Evolutionary conservation across 768 basidiomycete species (phyloP), one percentile per base, ranked within the genome.

Genomic region (Leccinum uliginosum): DNA sequence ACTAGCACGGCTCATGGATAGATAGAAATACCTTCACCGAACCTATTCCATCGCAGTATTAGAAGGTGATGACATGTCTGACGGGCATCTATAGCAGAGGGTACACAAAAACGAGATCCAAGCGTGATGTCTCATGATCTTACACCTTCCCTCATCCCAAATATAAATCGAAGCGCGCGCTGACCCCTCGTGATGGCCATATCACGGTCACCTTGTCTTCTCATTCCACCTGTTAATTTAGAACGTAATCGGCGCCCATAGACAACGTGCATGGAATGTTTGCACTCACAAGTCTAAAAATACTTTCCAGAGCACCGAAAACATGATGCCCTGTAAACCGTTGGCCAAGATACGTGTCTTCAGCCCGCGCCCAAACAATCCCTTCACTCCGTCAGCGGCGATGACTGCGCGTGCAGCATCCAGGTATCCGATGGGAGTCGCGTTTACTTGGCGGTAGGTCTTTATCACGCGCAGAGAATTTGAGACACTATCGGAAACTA

Each of bases 381-480:
- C 94, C 21, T 68, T 66, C n/a, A 86, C 54, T 11, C 94, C 95
- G 62, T 97, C 94, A 0, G 75, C 72, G 1, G 80, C 80, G 35
- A 97, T 75, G 48, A 98, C 89, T 6, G 82, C 84, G 49, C 80
- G 80, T 0, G 91, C 93, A 1, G 93, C 91, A 51, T 86, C 83
- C 4, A 78, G 55, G 68, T 98, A 98, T 1, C 86, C 83, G 15
- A 98, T 87, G 29, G 83, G 81, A 5, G 83, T 83, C 58, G 88
- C 86, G 67, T 93, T 84, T 30, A 95, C 93, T 70, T 98, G 96
- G 15, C 95, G 78, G 73, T 97, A 98, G 0, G 96, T 98, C 80
- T 98, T 98, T 67, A 98, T 74, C 3, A 98, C 95, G 19, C 93
- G 83, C 2, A 98, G 76, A 6, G 88, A 92, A 75, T 98, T 98